A percentile compares a stretch with the other conserved stretches of the same genome.
Conservation (phyloP, 495 filamentous ascomycete species). For the Terfezia boudieri region DNA sequence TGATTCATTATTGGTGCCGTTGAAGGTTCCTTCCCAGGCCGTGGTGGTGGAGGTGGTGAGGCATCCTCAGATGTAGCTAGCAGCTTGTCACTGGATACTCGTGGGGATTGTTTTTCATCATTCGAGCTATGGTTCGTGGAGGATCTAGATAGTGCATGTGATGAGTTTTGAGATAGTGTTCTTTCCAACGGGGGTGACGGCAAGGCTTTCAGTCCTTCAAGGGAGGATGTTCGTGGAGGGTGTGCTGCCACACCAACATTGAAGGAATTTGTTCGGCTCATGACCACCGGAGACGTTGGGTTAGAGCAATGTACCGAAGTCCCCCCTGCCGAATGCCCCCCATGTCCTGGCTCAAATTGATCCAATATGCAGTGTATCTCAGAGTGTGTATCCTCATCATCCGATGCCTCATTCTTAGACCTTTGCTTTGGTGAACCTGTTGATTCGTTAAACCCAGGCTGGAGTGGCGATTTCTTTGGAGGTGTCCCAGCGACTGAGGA, state of each 20-base stretch:
- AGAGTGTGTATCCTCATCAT: background rate
- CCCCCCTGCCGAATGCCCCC: background rate
- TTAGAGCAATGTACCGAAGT: background rate
- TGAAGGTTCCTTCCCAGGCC: background rate
- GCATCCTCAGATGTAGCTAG: background rate
- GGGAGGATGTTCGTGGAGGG: background rate
- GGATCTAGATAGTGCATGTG: background rate
- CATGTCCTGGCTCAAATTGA: conserved; percentile 3
- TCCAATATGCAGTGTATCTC: background rate
- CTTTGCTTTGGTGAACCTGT: background rate
- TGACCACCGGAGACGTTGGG: background rate
- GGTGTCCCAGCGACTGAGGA: conserved; percentile 7
- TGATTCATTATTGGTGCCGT: background rate
- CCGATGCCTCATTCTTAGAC: background rate
- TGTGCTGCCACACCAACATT: background rate
- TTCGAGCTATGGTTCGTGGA: background rate
- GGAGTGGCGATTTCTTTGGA: background rate
- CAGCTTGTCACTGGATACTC: background rate
- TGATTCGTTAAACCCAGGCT: background rate
- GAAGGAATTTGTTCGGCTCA: background rate
- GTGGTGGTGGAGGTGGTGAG: background rate
- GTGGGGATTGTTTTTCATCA: background rate
- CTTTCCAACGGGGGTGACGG: background rate
- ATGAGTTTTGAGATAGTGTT: background rate
- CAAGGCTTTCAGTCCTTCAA: background rate